Percentiles rank a stretch among this genome's conserved stretches.
Evolutionary conservation across 2,329 filamentous ascomycete species (phyloP).

Genomic region (Xylaria hypoxylon): DNA sequence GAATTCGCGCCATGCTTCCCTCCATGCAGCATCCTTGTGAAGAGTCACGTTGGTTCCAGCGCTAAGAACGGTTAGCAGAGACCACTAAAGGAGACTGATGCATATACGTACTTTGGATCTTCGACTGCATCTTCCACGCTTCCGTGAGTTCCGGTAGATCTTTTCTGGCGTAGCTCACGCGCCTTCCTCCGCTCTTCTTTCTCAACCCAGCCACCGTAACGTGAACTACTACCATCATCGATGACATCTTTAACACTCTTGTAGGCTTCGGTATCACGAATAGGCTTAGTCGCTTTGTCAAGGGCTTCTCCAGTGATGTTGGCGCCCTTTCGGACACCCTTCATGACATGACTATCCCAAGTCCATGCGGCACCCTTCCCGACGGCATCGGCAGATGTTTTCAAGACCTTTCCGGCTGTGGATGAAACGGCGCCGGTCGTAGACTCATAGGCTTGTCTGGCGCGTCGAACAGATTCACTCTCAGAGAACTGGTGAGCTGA

Average conservation of each 20-base stretch:
- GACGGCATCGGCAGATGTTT: constrained; percentile 85
- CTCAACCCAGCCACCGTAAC: constrained; percentile 96
- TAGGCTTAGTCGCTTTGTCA: constrained; percentile 94
- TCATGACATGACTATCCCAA: constrained; percentile 94
- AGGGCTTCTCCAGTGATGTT: constrained; percentile 86
- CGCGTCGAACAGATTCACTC: constrained; percentile 88
- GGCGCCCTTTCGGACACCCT: constrained; percentile 88
- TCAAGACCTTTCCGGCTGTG: constrained; percentile 82
- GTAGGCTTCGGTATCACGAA: constrained; percentile 93
- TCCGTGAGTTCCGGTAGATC: constrained; percentile 62
- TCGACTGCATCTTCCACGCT: constrained; percentile 76
- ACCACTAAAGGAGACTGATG: constrained; percentile 26
- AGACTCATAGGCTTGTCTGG: constrained; percentile 86
- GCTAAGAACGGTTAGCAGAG: constrained; percentile 62
- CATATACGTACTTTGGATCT: constrained; percentile 81
- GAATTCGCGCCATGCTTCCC: constrained; percentile 98
- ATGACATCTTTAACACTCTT: constrained; percentile 96
- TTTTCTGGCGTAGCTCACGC: constrained; percentile 78
- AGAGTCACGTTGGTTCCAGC: constrained; percentile 94
- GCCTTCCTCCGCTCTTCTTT: constrained; percentile 90
- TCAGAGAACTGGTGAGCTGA: constrained; percentile 92
- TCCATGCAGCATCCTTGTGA: constrained; percentile 97
- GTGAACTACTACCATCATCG: constrained; percentile 94
- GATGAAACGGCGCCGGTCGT: constrained; percentile 85
- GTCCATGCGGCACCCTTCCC: constrained; percentile 95